Evolutionary conservation across 495 filamentous ascomycete genomes (phyloP), one percentile per base, ranked within the genome.

Genomic region (Penicillium atrosanguineum): DNA sequence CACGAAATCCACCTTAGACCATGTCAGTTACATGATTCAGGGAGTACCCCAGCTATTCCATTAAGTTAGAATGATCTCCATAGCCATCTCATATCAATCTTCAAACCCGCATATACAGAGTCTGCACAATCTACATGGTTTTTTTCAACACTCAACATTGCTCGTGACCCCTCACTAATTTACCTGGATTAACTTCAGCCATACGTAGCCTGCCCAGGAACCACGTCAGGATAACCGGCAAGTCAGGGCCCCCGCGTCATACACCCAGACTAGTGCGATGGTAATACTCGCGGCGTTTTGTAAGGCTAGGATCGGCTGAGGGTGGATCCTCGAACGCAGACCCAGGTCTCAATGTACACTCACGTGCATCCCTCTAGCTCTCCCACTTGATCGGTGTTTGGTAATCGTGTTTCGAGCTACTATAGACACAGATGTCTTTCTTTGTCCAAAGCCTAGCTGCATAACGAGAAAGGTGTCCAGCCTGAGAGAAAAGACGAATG

Each of bases 401-500:
- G 11, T 34, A 8, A 14, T 12, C 11, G 31, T 12, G 4, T 9
- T 9, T 31, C 11, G 28, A 31, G 1, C 28, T 6, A 28, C 26
- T 28, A 28, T 28, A 31, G 7, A 9, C 28, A 9, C 1, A 31
- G 14, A 14, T 1, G 3, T 14, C 8, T 34, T 34, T 14, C 7
- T 14, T 34, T 23, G 5, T 23, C 23, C 23, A 23, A 23, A 34
- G 2, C 12, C 31, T 14, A 34, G 1, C 31, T 18, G 18, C 7
- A 3, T 19, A 14, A n/a, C 19, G 6, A 20, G 7, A 19, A 3
- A 5, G n/a, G 39, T 7, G 44, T 6, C 3, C 6, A 52, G 42
- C 20, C 39, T 14, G n/a, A 31, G 29, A 38, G 6, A 18, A 20
- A 31, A 20, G 42, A 52, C 12, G 11, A 42, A 68, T 60, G 62